Conservation (phyloP, 208 protist genomes). For the Zelonia costaricensis region DNA sequence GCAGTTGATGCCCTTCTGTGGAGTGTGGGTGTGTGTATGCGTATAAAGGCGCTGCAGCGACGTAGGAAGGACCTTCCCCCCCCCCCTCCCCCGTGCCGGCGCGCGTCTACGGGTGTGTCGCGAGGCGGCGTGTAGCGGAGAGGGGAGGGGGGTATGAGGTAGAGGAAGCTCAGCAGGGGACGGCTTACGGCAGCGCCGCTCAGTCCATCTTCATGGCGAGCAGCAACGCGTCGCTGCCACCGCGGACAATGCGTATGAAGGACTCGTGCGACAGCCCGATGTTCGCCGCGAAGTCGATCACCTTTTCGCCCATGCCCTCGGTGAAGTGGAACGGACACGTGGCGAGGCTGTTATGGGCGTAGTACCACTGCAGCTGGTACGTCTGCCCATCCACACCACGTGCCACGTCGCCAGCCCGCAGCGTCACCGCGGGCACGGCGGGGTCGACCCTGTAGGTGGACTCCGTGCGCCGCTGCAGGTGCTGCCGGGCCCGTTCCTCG, state of each 20-base stretch:
- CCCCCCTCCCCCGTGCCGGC: not conserved
- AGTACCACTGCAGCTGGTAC: constrained; percentile 54
- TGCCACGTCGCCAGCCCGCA: constrained; percentile 39
- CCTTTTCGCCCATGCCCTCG: constrained; percentile 36
- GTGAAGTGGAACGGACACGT: constrained; percentile 70
- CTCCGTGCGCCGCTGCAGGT: constrained; percentile 2
- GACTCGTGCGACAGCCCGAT: constrained; percentile 49
- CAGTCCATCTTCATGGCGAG: constrained; percentile 11
- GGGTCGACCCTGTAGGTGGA: constrained; percentile 9
- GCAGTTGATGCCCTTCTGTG: too few species aligned
- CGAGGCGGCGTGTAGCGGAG: not conserved
- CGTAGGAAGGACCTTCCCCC: not conserved
- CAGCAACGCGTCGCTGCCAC: constrained; percentile 3
- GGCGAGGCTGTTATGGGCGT: constrained; percentile 44
- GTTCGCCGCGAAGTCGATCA: constrained; percentile 57
- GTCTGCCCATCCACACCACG: constrained; percentile 20
- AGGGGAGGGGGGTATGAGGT: not conserved
- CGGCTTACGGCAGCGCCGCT: not conserved
- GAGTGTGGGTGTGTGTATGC: not conserved
- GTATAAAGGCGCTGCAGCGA: not conserved
- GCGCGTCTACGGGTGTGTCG: not conserved
- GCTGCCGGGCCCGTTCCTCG: not conserved
- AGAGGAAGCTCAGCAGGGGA: not conserved
- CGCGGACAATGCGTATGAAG: constrained; percentile 37
- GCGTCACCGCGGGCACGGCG: constrained; percentile 6